Evolutionary conservation across 108 stramenopile genomes (phyloP), one percentile per base, ranked within the genome.

Genomic region (Nannochloropsis granulata): DNA sequence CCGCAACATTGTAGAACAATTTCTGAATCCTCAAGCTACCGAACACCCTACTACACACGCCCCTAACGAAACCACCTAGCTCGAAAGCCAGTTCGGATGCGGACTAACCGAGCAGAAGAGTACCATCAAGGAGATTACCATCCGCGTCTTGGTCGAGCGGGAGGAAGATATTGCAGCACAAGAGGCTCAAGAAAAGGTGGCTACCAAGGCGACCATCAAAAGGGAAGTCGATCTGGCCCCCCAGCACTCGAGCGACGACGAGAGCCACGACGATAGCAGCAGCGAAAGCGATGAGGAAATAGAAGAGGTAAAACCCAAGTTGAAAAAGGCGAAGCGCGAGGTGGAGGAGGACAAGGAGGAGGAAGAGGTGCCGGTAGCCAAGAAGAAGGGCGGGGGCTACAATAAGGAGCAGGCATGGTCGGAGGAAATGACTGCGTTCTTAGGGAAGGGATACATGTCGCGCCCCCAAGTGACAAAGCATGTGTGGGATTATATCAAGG

Each of bases 401-500:
- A 71, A 71, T 71, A 80, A 80, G 24, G 24, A 80, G 3, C 24
- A 23, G 23, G 24, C 79, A 24, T 80, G 79, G 79, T 80, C 79
- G 24, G 23, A 23, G 24, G 79, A 80, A 24, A 23, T 80, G 79
- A 24, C 79, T 8, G 79, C 79, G n/a, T 80, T 80, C 56, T n/a
- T 71, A 24, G 79, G 79, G 23, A 24, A 24, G 79, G 79, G 25
- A 21, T 25, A 25, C 79, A 46, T 79, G 71, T 44, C 85, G n/a
- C 80, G 87, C n/a, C 44, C 87, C 12, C 44, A 86, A 16, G 85
- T 86, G 13, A 82, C 82, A 9, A 89, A 89, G 81, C 56, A 43
- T 12, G 16, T 89, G 24, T 89, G 88, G 88, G 83, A 83, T 19
- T 86, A 89, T 83, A 89, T 89, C 79, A 84, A 84, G 45, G 71